Evolutionary conservation across 2,329 filamentous ascomycete genomes (phyloP), one percentile per base, ranked within the genome.

Genomic region (Alternaria sp.): DNA sequence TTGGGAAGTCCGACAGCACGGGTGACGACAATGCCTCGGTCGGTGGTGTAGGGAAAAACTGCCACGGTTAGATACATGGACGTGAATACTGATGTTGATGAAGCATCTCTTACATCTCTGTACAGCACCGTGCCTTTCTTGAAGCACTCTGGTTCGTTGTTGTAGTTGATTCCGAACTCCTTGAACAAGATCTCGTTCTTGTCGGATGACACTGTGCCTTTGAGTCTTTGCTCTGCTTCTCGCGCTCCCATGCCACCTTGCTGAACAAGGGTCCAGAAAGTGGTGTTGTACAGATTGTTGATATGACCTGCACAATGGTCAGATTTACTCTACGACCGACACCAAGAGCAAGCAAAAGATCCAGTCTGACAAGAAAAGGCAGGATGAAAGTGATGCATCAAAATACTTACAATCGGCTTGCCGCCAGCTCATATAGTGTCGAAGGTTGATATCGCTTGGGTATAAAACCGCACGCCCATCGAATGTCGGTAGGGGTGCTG

Each of bases 201-300:
- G 74, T 98, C 94, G 3, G 89, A 85, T 4, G 94, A 88, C 2
- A 96, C 81, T 0, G 94, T 96, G 4, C 95, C 94, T 2, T 92
- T 90, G 47, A 99, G 86, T 63, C 88, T 87, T 74, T 91, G 87
- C 78, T 98, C 95, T 0, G 96, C 96, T 62, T 93, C 91, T 55
- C 89, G 90, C 28, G 89, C 87, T 56, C 87, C 89, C 83, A 96
- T 87, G 0, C 90, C 92, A 3, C 92, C 94, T 51, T 88, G 84
- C 67, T 93, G 88, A 21, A 98, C 91, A 73, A 99, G 84, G 1
- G 90, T 85, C 96, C 96, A 99, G 79, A 98, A 98, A 0, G 93
- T 93, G 0, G 96, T 99, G 78, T 99, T 99, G 81, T 97, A 99
- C 5, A 99, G 87, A 75, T 99, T 99, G 80, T 99, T 99, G 73